Evolutionary conservation across 2,329 filamentous ascomycete species (phyloP), one percentile per base, ranked within the genome.

Genomic region (Colletotrichum nymphaeae): DNA sequence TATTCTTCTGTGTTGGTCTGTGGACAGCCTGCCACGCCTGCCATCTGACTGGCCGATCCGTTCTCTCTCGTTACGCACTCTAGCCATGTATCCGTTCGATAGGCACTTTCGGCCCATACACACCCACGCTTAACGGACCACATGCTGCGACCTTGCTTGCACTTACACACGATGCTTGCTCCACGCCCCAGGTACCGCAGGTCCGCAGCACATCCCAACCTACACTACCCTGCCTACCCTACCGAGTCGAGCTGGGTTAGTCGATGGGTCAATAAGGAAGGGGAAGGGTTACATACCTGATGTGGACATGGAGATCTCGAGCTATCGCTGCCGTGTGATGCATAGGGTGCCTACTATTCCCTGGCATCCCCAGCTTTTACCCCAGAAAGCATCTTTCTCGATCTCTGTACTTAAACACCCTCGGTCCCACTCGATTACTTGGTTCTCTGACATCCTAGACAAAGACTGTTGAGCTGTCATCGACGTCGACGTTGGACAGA

Each of bases 321-420:
- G 70, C 69, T 66, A 70, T 65, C 28, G 55, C 59, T 53, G n/a
- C 56, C 62, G 60, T 66, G 60, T 71, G 55, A 72, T 72, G 70
- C 67, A 57, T 52, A 62, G 46, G 49, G 37, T 66, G 55, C n/a
- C 46, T 70, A 32, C 22, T 52, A 69, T 70, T 70, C 46, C 60
- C 56, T 32, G 46, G 35, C 56, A 62, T 66, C 67, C 70, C 70
- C 67, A 60, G 37, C 26, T 59, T 22, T 67, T 72, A 62, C 72
- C 72, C 74, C 67, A 55, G 72, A 72, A 71, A 53, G 32, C 60
- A 74, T 59, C 32, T 64, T 35, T 66, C 71, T 58, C 35, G 60
- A 71, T 71, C 46, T 71, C 35, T 69, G 63, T 72, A 74, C 57
- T 74, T 75, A 72, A 74, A 64, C 52, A 26, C 26, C 52, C n/a